These are phyloP conservation scores for Penicillium sp. DNA, from an alignment of 2,329 filamentous ascomycete species.

Conservation along the genomic window DNA sequence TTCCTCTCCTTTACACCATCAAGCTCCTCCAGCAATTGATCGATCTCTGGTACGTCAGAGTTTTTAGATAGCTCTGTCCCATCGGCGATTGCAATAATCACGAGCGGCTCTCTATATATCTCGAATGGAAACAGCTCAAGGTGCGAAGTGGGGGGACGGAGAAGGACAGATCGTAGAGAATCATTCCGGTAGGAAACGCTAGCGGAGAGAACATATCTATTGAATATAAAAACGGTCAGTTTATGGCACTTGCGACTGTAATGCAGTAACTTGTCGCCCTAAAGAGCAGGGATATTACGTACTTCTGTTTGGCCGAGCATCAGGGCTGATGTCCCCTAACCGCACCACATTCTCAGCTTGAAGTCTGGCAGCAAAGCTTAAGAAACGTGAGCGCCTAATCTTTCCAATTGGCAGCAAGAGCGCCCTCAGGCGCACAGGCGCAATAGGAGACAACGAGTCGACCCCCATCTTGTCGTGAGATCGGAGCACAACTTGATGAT, in stretches of 20 bases:
- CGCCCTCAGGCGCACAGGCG: slow-evolving; percentile 83
- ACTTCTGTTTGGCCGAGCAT: slow-evolving; percentile 82
- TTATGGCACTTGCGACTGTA: not conserved
- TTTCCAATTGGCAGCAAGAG: slow-evolving; percentile 80
- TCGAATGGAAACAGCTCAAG: slow-evolving; percentile 82
- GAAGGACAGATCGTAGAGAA: slow-evolving; percentile 82
- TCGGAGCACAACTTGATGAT: slow-evolving; percentile 29
- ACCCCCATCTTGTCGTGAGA: slow-evolving; percentile 66
- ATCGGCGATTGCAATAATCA: slow-evolving; percentile 80
- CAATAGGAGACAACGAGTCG: slow-evolving; percentile 84
- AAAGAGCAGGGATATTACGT: slow-evolving; percentile 34
- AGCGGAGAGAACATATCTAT: slow-evolving; percentile 90
- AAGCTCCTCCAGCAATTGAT: slow-evolving; percentile 55
- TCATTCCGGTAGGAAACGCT: slow-evolving; percentile 76
- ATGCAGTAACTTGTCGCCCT: not conserved
- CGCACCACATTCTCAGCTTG: slow-evolving; percentile 75
- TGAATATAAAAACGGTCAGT: slow-evolving; percentile 20
- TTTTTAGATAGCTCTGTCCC: slow-evolving; percentile 59
- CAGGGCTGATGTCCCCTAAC: slow-evolving; percentile 78
- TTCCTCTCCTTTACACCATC: slow-evolving; percentile 67
- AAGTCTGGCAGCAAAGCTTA: slow-evolving; percentile 70
- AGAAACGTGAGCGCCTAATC: slow-evolving; percentile 76
- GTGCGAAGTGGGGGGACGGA: slow-evolving; percentile 75
- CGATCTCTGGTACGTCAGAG: slow-evolving; percentile 28
- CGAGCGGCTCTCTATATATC: slow-evolving; percentile 75